phyloP scores from a whole-genome alignment of 2,329 filamentous ascomycete genomes.

The Exophiala alcalophila region DNA sequence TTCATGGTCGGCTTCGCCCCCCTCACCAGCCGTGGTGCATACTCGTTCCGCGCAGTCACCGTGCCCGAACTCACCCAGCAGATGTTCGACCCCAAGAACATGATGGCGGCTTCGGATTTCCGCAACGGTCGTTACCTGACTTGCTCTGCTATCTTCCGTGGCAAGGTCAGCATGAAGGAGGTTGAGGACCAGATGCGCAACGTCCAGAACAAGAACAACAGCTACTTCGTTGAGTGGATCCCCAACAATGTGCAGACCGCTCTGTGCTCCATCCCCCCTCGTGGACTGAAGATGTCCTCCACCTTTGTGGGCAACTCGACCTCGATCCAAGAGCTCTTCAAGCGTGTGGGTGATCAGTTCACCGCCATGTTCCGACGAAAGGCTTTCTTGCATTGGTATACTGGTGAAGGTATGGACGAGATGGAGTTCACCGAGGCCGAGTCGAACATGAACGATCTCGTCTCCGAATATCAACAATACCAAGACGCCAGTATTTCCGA shows the following conservation, averaged over 20 bases:
- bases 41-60: conserved; percentile 96
- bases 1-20: conserved; percentile 99
- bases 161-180: conserved; percentile 99
- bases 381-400: conserved; percentile 99
- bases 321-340: conserved; percentile 99
- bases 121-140: conserved; percentile 99
- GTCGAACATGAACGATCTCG: conserved; percentile 99
- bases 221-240: conserved; percentile 99
- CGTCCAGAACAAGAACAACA: conserved; percentile 99
- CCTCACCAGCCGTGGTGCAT: conserved; percentile 84
- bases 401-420: conserved; percentile 99
- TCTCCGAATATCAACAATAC: conserved; percentile 99
- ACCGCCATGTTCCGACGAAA: conserved; percentile 99
- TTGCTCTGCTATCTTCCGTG: conserved; percentile 99
- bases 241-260: conserved; percentile 99
- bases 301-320: conserved; percentile 99
- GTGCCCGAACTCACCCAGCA: conserved; percentile 99
- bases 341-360: conserved; percentile 99
- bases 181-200: conserved; percentile 99
- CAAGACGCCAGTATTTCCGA: conserved; percentile 98
- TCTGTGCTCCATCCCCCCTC: conserved; percentile 96
- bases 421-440: conserved; percentile 99
- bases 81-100: conserved; percentile 99
- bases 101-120: conserved; percentile 99
- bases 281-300: conserved; percentile 97